Base-by-base conservation (phyloP, 1,284 basidiomycete species). In the Naganishia liquefaciens region DNA sequence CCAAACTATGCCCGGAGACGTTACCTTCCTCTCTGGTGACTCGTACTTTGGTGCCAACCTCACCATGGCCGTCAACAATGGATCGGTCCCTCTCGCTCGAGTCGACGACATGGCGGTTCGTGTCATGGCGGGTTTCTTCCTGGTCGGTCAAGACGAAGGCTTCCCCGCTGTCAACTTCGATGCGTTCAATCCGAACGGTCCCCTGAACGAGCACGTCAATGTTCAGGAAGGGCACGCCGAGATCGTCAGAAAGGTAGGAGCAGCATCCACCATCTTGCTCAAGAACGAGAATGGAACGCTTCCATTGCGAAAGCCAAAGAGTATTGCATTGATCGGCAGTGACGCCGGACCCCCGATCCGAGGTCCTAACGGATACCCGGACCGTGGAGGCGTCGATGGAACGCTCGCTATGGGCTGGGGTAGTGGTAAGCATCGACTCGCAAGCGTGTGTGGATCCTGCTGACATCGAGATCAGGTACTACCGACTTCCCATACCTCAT, bases 351-450 rank as follows among this genome's bases (percentile, higher is more conserved):
- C 89, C 0, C 83, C 85, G 5, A 75, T 71, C 30, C 80, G 81
- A 39, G 90, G 90, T 0, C 87, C 90, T 2, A 93, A 92, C 77
- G 83, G 85, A 53, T 91, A 85, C 71, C 43, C 77, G 13, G 88
- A 91, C 62, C 80, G 79, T 11, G 81, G 79, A n/a, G 81, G 81
- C 5, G 66, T 65, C 19, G 57, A 65, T 28, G 88, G 88, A 39
- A 84, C 87, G n/a, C 81, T 92, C 1, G 89, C 88, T 5, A 87
- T 90, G 84, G 90, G 90, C 33, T 92, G 91, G 90, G 91, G 87
- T 21, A 86, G 84, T 54, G 88, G 51, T 53, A 19, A 51, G 49
- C 17, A 11, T 4, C n/a, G 49, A 15, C 5, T 23, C 49, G 13
- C 10, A 3, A 15, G 28, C 28, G 27, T 15, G 46, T 28, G 49